Evolutionary conservation across 495 filamentous ascomycete genomes (phyloP), one percentile per base, ranked within the genome.

Genomic region (Choiromyces venosus): DNA sequence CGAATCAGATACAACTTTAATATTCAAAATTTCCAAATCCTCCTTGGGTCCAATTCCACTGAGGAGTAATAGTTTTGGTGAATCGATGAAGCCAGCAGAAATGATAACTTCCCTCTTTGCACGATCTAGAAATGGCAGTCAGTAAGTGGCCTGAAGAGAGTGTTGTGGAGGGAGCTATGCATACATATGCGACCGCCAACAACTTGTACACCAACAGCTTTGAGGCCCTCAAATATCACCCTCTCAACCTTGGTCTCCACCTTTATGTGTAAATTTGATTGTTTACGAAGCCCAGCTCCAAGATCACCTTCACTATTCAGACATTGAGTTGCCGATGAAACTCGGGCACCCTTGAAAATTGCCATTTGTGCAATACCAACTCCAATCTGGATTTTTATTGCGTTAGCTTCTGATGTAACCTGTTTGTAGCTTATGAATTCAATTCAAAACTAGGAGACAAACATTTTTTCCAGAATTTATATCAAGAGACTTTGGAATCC

Each of bases 41-140:
- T 72, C 75, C 36, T 73, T 75, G 0, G 83, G 85, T 0, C 87
- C 87, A 65, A 87, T 80, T 0, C 86, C 86, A n/a, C 86, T 87
- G n/a, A 87, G 81, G 79, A 87, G 85, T 21, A 88, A 79, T 8
- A 88, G 76, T 67, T 87, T 86, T 0, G 86, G 86, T n/a, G 85
- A 83, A 37, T 84, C 81, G 65, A 87, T 82, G 6, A 80, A 81
- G 10, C 86, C 86, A 25, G 83, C 85, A 2, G 83, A 83, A 8
- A 87, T 35, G 6, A 87, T 85, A 21, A 87, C 81, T 66, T 87
- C 86, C 33, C 84, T 84, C 25, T 69, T 83, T 14, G 80, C 84
- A 6, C 68, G 61, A n/a, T 76, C 72, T 75, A 6, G 10, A 5
- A 42, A 39, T 19, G 3, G 10, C n/a, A 40, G 52, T 77, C 25